Conservation (phyloP, 441 rosid genomes). For the Macaranga tanarius region DNA sequence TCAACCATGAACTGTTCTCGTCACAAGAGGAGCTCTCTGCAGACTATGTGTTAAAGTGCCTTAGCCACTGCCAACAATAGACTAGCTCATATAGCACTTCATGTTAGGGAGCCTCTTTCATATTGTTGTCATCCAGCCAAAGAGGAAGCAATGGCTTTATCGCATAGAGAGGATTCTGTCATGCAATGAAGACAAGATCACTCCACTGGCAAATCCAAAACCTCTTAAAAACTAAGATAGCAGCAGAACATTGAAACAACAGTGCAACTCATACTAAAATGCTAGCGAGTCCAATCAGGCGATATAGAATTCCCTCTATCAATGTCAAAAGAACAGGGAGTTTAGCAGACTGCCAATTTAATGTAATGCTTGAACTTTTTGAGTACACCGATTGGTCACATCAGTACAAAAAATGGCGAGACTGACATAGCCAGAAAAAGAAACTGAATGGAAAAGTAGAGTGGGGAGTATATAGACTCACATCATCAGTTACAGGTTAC, state of each 20-base stretch:
- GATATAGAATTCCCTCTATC: not conserved
- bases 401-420: not conserved
- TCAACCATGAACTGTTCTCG: no score
- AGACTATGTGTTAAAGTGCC: conserved; percentile 4
- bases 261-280: not conserved
- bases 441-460: not conserved
- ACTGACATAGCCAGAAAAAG: not conserved
- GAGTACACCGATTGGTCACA: not conserved
- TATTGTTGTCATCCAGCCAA: conserved; percentile 9
- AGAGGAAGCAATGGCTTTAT: not conserved
- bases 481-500: conserved; percentile 15
- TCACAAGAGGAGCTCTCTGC: not conserved
- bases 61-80: not conserved
- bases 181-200: not conserved
- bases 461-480: conserved; percentile 16
- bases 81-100: not conserved
- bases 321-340: not conserved
- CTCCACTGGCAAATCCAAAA: not conserved
- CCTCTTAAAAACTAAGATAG: not conserved
- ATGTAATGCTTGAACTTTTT: not conserved
- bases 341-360: not conserved
- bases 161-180: conserved; percentile 1
- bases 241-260: not conserved
- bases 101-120: conserved; percentile 4
- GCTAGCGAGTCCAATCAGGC: not conserved